Evolutionary conservation across 1,139 yeast species (phyloP).

Genomic region (Diutina mesorugosa): DNA sequence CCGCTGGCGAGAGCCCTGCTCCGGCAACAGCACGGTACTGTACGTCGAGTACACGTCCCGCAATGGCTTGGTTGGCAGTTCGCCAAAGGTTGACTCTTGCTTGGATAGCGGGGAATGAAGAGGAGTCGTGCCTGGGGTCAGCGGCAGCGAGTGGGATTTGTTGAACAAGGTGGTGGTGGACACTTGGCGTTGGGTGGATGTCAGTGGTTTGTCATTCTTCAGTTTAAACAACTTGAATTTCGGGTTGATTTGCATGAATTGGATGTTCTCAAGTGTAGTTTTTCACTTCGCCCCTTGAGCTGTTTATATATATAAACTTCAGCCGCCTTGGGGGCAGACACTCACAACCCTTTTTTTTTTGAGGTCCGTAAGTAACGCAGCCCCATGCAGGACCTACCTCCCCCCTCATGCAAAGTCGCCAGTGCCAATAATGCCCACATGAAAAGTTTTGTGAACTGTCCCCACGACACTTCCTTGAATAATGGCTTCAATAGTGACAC

Average conservation of each 20-base stretch:
- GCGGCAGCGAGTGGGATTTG: not conserved
- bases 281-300: not conserved
- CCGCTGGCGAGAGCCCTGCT: not conserved
- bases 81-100: not conserved
- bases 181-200: not conserved
- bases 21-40: not conserved
- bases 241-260: constrained; percentile 1
- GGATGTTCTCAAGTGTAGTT: not conserved
- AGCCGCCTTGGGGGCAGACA: not conserved
- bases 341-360: not conserved
- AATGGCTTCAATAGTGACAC: not conserved
- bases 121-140: not conserved
- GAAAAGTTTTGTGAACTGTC: not conserved
- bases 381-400: not conserved
- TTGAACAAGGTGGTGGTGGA: not conserved
- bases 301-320: not conserved
- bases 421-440: not conserved
- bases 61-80: not conserved
- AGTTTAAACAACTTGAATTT: constrained; percentile 1
- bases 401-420: not conserved
- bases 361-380: not conserved
- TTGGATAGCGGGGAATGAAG: not conserved
- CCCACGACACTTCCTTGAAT: not conserved
- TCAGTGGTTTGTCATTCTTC: not conserved
- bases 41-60: not conserved